Base-by-base conservation (phyloP, 176 grass and related monocot species). In the Ensete ventricosum region DNA sequence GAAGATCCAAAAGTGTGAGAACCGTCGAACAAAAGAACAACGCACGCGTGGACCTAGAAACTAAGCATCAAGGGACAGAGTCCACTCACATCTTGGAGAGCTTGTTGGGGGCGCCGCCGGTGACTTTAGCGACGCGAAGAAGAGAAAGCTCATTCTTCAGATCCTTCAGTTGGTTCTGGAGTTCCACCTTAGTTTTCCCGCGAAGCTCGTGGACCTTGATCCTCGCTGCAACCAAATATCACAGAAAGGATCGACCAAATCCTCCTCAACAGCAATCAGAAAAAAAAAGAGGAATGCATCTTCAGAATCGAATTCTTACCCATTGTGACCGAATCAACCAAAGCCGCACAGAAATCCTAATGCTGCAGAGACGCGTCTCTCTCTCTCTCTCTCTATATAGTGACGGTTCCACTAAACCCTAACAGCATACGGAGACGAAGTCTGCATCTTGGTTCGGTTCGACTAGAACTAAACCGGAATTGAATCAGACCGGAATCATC, bases 151-250 rank as follows among this genome's bases (percentile, higher is more conserved):
- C 64, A 27, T 34, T 67, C 64, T 67, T 67, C 13, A 67, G 64
- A 13, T 67, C 64, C 24, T 67, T 67, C 25, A 67, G 26, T 25
- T 34, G 25, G 14, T 34, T 67, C 23, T 29, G 64, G 24, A 67
- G 25, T 14, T 67, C 64, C 64, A 2, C 64, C 64, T 67, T 67
- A 23, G 25, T 34, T 12, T 67, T 34, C 24, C 25, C 64, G 7
- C n/a, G 64, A 67, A 67, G 64, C 23, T 29, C 64, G 26, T 67
- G 64, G 11, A 67, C 64, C 25, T 67, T 67, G 29, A 67, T 67
- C 25, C 25, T 67, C 14, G 64, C 64, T 34, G 64, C 25, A 17
- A 67, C 24, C 25, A 67, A 67, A 11, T 6, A 34, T 21, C n/a
- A 67, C 11, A 11, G 0, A 11, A 14, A 67, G 11, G 20, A 27